Evolutionary conservation across 2,329 filamentous ascomycete species (phyloP), one percentile per base, ranked within the genome.

Genomic region (Diaporthe longicolla): DNA sequence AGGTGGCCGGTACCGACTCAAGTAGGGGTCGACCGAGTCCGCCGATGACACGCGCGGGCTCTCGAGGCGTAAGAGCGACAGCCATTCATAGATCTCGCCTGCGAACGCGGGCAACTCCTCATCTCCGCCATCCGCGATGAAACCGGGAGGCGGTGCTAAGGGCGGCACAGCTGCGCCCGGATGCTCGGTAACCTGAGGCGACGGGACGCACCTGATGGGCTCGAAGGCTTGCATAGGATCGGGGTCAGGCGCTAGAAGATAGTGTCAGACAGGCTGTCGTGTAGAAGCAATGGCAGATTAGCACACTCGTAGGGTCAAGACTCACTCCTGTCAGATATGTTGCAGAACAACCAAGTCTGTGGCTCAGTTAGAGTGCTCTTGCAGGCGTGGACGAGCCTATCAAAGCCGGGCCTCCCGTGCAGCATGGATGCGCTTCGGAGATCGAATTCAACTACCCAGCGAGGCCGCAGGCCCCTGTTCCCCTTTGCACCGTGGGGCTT

Each of bases 321-420:
- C 81, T 77, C 84, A 91, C 89, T 83, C 75, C 84, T 85, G 77
- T 79, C 79, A 68, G 78, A 84, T 54, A 92, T 81, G 78, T 95
- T 93, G 79, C 88, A 92, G 78, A 97, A 95, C 0, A 98, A 84
- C 95, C 96, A 98, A 1, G 90, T 90, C 29, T 92, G 79, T 1
- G 92, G 90, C 58, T 87, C 83, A 65, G 88, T 90, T 29, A 98
- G 86, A 29, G 94, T 94, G 76, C 95, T 94, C 78, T 93, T 92
- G 81, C 92, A 95, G 19, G 95, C 94, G 87, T 94, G 94, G 9
- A 92, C 82, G 19, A 98, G 85, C 59, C 94, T 88, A 76, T 95
- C 92, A 79, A 97, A 98, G 0, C 92, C 93, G 76, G 93, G 95
- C 81, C 95, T 97, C 4, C 95, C 95, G 71, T 92, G 92, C 10